Percentiles rank a stretch among this genome's conserved stretches.
These are phyloP conservation scores for Trypanosoma lewisi DNA, from an alignment of 208 protist species.

Conservation along the genomic window DNA sequence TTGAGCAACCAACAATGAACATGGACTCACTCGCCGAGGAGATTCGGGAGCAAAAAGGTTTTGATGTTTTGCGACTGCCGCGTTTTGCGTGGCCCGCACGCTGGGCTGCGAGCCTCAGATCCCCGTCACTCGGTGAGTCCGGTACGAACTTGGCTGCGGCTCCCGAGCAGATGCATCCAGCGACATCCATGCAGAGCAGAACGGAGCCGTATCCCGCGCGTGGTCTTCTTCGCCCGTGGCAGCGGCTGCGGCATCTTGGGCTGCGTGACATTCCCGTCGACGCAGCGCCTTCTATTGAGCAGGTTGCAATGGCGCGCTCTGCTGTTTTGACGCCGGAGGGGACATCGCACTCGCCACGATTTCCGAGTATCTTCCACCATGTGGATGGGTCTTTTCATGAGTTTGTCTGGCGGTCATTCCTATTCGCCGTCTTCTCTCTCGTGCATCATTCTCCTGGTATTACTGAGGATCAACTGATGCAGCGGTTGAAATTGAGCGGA, in stretches of 20 bases:
- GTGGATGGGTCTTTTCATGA: conserved; percentile 77
- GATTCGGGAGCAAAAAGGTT: conserved; percentile 18
- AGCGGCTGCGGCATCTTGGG: conserved; percentile 13
- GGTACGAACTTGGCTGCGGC: background rate
- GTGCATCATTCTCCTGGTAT: conserved; percentile 62
- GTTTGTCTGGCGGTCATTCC: conserved; percentile 72
- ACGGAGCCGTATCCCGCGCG: conserved; percentile 20
- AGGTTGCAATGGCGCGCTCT: conserved; percentile 30
- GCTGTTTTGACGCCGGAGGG: background rate
- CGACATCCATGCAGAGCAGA: conserved; percentile 2
- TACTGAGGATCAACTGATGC: conserved; percentile 36
- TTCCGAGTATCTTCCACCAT: conserved; percentile 86
- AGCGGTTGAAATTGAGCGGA: conserved; percentile 35
- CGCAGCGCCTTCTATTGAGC: conserved; percentile 29
- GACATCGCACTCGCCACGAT: conserved; percentile 16
- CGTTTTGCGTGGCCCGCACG: conserved; percentile 19
- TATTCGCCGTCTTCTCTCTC: conserved; percentile 52
- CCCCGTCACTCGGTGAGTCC: background rate
- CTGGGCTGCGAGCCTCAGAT: background rate
- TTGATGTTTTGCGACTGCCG: conserved; percentile 22
- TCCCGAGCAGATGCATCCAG: conserved; percentile 1
- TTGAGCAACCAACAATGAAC: conserved; percentile 42
- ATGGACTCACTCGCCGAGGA: conserved; percentile 19
- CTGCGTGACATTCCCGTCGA: conserved; percentile 49
- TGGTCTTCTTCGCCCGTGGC: conserved; percentile 15